These are phyloP conservation scores for Mallotus nudiflorus DNA, from an alignment of 345 rosid genomes.

Conservation along the genomic window DNA sequence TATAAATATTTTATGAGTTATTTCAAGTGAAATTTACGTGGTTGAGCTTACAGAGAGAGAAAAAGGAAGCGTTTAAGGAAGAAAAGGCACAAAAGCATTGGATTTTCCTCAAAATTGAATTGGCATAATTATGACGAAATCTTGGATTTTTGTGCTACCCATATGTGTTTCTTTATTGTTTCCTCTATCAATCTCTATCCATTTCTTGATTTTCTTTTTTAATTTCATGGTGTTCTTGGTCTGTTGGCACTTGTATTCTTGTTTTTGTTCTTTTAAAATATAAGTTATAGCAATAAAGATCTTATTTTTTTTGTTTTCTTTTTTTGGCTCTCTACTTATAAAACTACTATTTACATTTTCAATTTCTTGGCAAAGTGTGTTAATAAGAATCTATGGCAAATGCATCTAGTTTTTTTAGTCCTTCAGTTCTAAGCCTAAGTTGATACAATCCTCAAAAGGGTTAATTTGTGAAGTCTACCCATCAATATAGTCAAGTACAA, in stretches of 20 bases:
- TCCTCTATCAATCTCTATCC: background rate
- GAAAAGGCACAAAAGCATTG: constrained; percentile 30
- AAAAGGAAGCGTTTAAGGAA: background rate
- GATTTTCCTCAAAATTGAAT: constrained; percentile 45
- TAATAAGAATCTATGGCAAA: constrained; percentile 55
- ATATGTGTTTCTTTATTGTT: background rate
- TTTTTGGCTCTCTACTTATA: background rate
- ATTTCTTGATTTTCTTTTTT: constrained; percentile 6
- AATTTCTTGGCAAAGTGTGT: constrained; percentile 2
- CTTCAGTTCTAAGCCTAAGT: constrained; percentile 58
- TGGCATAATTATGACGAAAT: constrained; percentile 29
- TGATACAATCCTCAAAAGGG: no score
- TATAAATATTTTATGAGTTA: no score
- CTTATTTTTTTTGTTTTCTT: constrained; percentile 17
- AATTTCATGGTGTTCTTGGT: constrained; percentile 21
- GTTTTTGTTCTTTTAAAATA: constrained; percentile 18
- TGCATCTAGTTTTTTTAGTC: constrained; percentile 66
- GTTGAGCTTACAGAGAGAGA: background rate
- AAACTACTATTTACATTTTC: background rate
- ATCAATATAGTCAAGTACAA: no score
- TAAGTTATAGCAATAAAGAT: constrained; percentile 14
- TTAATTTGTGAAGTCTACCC: no score
- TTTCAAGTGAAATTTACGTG: no score
- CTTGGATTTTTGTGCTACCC: background rate
- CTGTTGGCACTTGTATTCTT: constrained; percentile 4